Base-by-base conservation (phyloP, 768 basidiomycete genomes). In the Suillus luteus region DNA sequence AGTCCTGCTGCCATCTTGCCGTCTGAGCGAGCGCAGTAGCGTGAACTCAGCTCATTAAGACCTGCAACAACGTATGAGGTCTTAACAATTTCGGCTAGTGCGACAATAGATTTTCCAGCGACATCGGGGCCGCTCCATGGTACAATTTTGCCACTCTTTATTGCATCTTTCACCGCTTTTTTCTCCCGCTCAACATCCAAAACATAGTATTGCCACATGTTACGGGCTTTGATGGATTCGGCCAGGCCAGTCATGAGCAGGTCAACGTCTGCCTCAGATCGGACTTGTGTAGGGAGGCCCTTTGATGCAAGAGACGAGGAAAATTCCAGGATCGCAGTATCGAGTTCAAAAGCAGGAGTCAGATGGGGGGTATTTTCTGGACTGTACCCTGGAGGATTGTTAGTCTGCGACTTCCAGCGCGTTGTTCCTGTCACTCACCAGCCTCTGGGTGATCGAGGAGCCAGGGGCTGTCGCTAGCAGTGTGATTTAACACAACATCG, bases 401-500 rank as follows among this genome's bases (percentile, higher is more conserved):
- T 66, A 68, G 60, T 55, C 11, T 57, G n/a, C 9, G 49, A 52
- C 31, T 49, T 35, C 31, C 5, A 31, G 37, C 66, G 51, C 31
- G n/a, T 17, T 8, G 43, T 55, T 37, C 11, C 10, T 10, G 7
- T 10, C 5, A 73, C 86, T 65, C 66, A 90, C 95, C 96, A 64
- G 96, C 93, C 83, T 99, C 97, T 1, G 97, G 97, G 74, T 99
- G 97, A 7, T 96, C 87, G 24, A 86, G 73, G 31, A 99, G 82
- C 96, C 96, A 99, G 19, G 87, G 81, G 66, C 90, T 95, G 72
- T 99, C 94, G 72, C 93, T 92, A 8, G 97, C 94, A 15, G 97
- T 99, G 72, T 99, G 97, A 74, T 99, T 99, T 62, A 98, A 84
- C 5, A 99, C 97, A 59, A 99, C 92, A 73, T 99, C 97, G 1